These are phyloP conservation scores for Aspergillus funiculosus DNA, from an alignment of 495 filamentous ascomycete species.

Conservation along the genomic window DNA sequence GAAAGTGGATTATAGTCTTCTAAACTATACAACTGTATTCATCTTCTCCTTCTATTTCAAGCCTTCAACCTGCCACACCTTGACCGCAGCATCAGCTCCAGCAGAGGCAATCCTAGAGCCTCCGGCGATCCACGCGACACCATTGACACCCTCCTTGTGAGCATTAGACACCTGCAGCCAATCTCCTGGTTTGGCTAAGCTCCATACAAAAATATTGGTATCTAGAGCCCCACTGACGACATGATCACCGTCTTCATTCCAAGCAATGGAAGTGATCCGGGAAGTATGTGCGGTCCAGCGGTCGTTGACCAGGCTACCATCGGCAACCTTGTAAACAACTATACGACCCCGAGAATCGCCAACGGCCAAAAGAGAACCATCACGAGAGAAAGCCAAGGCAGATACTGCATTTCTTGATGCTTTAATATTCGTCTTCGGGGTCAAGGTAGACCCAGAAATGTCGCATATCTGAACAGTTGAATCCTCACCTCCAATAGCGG, in stretches of 20 bases:
- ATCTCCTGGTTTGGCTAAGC: conserved; percentile 72
- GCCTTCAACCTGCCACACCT: conserved; percentile 76
- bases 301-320: conserved; percentile 45
- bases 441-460: conserved; percentile 42
- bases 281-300: conserved; percentile 93
- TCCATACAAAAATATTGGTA: conserved; percentile 90
- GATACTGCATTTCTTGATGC: conserved; percentile 38
- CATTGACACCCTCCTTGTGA: conserved; percentile 92
- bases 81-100: conserved; percentile 84
- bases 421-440: conserved; percentile 41
- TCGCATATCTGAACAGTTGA: conserved; percentile 67
- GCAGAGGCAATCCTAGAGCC: conserved; percentile 66
- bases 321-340: conserved; percentile 56
- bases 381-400: conserved; percentile 69
- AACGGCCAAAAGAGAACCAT: conserved; percentile 67
- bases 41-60: conserved; percentile 36
- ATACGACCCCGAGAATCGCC: conserved; percentile 86
- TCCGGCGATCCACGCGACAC: conserved; percentile 73
- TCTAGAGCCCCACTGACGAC: conserved; percentile 82
- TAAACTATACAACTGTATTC: neutral
- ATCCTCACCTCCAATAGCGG: conserved; percentile 74
- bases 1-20: neutral
- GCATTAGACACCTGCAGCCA: conserved; percentile 74
- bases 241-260: conserved; percentile 69
- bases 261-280: conserved; percentile 73